Percentiles rank a stretch among this genome's conserved stretches.
These are phyloP conservation scores for Lotus japonicus DNA, from an alignment of 306 rosid genomes.

Conservation along the genomic window DNA sequence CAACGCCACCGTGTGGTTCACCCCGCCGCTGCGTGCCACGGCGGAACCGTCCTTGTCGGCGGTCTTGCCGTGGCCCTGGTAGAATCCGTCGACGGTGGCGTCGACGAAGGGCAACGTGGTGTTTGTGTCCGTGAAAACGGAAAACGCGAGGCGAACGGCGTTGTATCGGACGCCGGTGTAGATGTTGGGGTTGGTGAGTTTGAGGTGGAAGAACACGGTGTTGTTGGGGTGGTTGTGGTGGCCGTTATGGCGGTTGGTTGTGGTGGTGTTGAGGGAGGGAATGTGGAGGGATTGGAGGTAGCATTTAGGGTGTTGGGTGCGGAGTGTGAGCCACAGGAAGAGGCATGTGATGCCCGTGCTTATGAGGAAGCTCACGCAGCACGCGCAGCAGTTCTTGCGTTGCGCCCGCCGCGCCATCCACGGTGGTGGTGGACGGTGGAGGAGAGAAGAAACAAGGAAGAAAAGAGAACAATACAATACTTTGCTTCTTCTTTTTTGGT, in stretches of 20 bases:
- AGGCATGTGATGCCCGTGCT: constrained; percentile 15
- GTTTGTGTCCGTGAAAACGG: constrained; percentile 5
- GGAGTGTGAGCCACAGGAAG: constrained; percentile 42
- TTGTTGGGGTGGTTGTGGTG: neutral
- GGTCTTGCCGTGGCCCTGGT: constrained; percentile 62
- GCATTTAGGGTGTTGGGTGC: constrained; percentile 46
- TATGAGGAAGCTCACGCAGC: constrained; percentile 15
- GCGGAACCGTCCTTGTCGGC: constrained; percentile 19
- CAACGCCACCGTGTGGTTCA: constrained; percentile 25
- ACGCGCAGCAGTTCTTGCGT: neutral
- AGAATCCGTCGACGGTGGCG: constrained; percentile 24
- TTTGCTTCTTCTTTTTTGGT: too few species aligned
- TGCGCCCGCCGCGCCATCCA: neutral
- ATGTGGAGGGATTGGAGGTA: constrained; percentile 33
- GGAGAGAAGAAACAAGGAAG: too few species aligned
- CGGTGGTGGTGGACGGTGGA: too few species aligned
- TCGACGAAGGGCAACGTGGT: constrained; percentile 12
- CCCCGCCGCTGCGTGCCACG: neutral
- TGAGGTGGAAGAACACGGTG: constrained; percentile 27
- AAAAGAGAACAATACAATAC: too few species aligned
- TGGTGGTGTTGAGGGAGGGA: constrained; percentile 44
- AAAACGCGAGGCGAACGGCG: constrained; percentile 29
- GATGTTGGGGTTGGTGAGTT: constrained; percentile 46
- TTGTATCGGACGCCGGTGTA: constrained; percentile 59
- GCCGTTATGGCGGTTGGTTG: neutral